Evolutionary conservation across 148 eudicot species (phyloP).

Genomic region (Camellia japonica): DNA sequence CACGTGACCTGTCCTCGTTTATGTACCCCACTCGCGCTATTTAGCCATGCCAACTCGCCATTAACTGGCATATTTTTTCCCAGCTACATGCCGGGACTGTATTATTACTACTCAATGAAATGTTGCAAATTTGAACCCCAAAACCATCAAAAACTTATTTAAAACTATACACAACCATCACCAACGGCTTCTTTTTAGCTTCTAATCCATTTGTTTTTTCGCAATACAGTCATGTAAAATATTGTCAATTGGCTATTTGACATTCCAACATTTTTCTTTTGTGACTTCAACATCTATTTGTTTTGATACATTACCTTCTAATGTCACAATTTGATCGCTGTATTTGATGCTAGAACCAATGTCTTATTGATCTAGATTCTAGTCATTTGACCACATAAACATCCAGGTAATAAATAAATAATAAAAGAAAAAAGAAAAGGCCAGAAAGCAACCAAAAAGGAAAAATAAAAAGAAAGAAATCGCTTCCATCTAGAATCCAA

Average conservation of each 20-base stretch:
- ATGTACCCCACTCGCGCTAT: no score
- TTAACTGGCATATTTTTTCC: no score
- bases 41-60: no score
- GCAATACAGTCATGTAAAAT: neutral
- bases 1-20: no score
- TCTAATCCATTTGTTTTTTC: neutral
- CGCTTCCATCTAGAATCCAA: neutral
- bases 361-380: no score
- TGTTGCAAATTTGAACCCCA: neutral
- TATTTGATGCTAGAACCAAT: neutral
- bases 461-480: neutral
- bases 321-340: neutral
- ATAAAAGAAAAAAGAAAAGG: no score
- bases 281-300: neutral
- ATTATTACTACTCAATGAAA: neutral
- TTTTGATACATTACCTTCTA: neutral
- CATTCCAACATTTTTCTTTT: neutral
- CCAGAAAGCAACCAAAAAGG: neutral
- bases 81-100: neutral
- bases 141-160: neutral
- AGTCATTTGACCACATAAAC: neutral
- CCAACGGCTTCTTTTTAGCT: neutral
- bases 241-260: neutral
- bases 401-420: neutral
- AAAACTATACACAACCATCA: neutral